Evolutionary conservation across 2,329 filamentous ascomycete genomes (phyloP).

Genomic region (Claviceps spartinae): DNA sequence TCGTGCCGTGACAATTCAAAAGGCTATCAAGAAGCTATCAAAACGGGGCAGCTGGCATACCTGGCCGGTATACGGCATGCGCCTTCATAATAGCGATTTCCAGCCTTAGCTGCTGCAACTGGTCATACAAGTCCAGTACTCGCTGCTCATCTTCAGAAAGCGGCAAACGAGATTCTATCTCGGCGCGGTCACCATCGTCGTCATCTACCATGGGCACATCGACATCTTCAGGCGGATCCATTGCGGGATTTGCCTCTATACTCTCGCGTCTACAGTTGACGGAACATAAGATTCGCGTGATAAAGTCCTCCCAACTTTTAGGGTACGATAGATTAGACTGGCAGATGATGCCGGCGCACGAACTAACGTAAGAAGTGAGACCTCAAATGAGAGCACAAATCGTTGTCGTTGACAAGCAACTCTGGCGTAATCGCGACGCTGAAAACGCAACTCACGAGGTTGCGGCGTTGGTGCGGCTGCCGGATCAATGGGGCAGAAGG

Average conservation of each 20-base stretch:
- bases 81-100: conserved; percentile 55
- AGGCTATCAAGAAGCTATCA: background rate
- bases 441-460: background rate
- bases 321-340: background rate
- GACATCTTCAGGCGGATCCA: conserved; percentile 11
- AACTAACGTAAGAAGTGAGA: background rate
- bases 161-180: conserved; percentile 29
- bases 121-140: conserved; percentile 57
- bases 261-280: background rate
- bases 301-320: background rate
- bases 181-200: conserved; percentile 6
- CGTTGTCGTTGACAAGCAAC: background rate
- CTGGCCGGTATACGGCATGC: conserved; percentile 22
- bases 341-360: background rate
- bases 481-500: background rate
- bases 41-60: conserved; percentile 14
- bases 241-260: background rate
- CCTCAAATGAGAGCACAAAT: background rate
- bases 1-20: background rate
- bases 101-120: conserved; percentile 55
- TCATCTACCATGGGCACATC: conserved; percentile 16
- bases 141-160: conserved; percentile 54
- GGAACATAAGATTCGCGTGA: background rate
- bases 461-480: background rate
- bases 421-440: background rate